Percentiles rank a stretch among this genome's conserved stretches.
Conservation (phyloP, 148 eudicot species). For the Cornus suecica region DNA sequence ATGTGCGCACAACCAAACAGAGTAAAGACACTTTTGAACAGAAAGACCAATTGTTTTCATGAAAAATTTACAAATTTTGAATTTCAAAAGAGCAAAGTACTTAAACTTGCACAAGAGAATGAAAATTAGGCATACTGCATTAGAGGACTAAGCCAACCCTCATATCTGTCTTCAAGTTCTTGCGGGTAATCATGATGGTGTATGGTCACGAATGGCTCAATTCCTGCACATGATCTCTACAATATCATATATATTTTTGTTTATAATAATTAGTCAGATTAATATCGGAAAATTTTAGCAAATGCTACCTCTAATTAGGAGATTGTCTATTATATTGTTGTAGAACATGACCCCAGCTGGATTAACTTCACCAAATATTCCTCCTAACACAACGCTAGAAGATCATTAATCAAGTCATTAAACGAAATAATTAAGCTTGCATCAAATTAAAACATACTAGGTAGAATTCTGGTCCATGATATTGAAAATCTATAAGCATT, state of each 20-base stretch:
- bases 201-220: slow-evolving; percentile 80
- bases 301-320: slow-evolving; percentile 54
- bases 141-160: slow-evolving; percentile 72
- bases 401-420: slow-evolving; percentile 2
- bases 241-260: not conserved
- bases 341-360: slow-evolving; percentile 57
- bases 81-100: not conserved
- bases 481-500: slow-evolving; percentile 79
- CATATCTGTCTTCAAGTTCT: slow-evolving; percentile 65
- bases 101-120: not conserved
- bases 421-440: not conserved
- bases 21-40: too few species aligned
- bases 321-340: slow-evolving; percentile 54
- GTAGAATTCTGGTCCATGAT: slow-evolving; percentile 80
- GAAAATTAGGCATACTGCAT: slow-evolving; percentile 51
- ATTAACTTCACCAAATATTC: slow-evolving; percentile 57
- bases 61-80: too few species aligned
- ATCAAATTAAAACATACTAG: slow-evolving; percentile 37
- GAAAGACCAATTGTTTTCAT: too few species aligned
- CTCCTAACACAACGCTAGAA: slow-evolving; percentile 38
- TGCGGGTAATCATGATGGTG: slow-evolving; percentile 66
- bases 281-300: too few species aligned
- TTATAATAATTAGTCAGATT: not conserved
- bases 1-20: too few species aligned
- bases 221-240: slow-evolving; percentile 39